These are phyloP conservation scores for Chaetomium cochliodes DNA, from an alignment of 495 filamentous ascomycete species.

Conservation along the genomic window DNA sequence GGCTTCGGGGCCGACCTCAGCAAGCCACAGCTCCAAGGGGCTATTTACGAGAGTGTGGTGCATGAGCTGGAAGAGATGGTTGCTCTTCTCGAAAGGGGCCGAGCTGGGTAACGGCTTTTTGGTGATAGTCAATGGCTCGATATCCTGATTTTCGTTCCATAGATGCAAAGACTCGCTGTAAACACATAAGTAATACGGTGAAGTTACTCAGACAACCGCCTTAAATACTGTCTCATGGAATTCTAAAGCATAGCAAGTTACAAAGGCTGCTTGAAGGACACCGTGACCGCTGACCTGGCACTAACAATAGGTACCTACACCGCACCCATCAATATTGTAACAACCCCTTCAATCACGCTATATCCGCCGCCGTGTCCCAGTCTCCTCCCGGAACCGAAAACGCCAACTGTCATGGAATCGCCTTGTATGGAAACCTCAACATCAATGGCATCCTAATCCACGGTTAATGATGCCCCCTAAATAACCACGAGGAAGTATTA, in stretches of 20 bases:
- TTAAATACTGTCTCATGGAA: too few relatives aligned
- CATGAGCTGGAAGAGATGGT: constrained; percentile 6
- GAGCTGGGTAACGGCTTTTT: too few relatives aligned
- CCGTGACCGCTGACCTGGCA: neutral
- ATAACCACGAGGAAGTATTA: neutral
- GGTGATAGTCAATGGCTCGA: too few relatives aligned
- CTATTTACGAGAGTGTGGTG: neutral
- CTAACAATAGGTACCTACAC: neutral
- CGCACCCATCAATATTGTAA: neutral
- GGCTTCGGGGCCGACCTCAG: neutral
- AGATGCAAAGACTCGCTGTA: too few relatives aligned
- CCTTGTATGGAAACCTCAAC: constrained; percentile 51
- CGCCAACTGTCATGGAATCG: constrained; percentile 52
- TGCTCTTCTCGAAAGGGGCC: neutral
- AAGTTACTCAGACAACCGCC: too few relatives aligned
- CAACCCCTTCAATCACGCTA: constrained; percentile 17
- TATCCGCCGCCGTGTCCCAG: constrained; percentile 16
- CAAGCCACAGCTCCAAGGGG: constrained; percentile 5
- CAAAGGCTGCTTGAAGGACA: neutral
- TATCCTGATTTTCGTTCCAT: too few relatives aligned
- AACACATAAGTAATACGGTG: too few relatives aligned
- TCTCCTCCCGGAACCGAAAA: constrained; percentile 43
- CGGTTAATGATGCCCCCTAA: neutral
- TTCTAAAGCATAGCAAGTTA: neutral
- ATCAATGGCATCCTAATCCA: constrained; percentile 51